Percentiles rank a stretch among this genome's conserved stretches.
Conservation (phyloP, 345 rosid species). For the Pelargonium nanum region DNA sequence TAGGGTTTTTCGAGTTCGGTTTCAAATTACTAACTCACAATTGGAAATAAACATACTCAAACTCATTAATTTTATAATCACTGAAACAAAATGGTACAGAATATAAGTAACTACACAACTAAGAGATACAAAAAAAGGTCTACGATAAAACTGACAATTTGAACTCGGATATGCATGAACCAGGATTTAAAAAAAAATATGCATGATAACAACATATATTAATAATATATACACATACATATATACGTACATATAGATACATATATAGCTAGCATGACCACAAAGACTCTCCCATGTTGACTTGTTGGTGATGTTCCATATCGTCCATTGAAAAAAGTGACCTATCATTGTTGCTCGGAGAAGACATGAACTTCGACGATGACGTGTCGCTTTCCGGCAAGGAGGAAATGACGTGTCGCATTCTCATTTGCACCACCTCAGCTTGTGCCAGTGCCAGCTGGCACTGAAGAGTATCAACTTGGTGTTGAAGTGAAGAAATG, state of each 20-base stretch:
- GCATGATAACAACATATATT: background rate
- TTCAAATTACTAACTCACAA: no score
- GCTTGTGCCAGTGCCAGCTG: constrained; percentile 77
- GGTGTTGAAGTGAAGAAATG: constrained; percentile 65
- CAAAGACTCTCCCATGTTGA: constrained; percentile 23
- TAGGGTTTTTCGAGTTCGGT: no score
- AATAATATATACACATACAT: no score
- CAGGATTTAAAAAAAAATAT: no score
- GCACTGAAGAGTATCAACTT: constrained; percentile 63
- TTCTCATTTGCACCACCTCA: constrained; percentile 50
- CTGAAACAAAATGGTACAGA: no score
- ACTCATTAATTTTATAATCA: no score
- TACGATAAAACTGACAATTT: no score
- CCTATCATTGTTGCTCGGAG: background rate
- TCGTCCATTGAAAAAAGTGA: constrained; percentile 19
- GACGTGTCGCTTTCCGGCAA: constrained; percentile 1
- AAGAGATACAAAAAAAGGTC: no score
- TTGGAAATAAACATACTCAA: no score
- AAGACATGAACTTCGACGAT: constrained; percentile 7
- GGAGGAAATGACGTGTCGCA: constrained; percentile 19
- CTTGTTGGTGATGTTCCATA: constrained; percentile 18
- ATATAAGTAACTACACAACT: no score
- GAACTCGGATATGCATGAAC: no score
- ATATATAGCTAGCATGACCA: constrained; percentile 27
- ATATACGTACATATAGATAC: no score